phyloP scores from a whole-genome alignment of 352 stramenopile species.

The Globisporangium canariense region DNA sequence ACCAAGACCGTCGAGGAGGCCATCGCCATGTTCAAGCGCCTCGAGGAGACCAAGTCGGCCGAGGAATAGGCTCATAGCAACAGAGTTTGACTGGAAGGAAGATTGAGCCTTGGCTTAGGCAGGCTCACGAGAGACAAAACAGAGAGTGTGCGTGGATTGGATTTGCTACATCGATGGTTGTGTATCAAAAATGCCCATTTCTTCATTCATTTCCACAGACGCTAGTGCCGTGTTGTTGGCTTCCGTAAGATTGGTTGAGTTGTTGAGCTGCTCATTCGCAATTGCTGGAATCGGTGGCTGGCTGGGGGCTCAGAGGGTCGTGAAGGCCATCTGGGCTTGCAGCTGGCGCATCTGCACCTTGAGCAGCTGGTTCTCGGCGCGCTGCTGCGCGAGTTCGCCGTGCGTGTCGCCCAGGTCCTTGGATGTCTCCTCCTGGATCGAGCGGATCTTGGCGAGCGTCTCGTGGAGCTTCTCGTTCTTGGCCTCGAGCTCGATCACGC shows the following conservation, averaged over 20 bases:
- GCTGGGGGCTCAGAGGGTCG: constrained; percentile 33
- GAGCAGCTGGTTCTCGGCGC: constrained; percentile 57
- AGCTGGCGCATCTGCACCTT: constrained; percentile 64
- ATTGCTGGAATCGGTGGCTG: not conserved
- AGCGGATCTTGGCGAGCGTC: constrained; percentile 61
- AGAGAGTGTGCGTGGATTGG: not conserved
- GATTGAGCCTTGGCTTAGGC: no score
- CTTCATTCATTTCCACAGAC: not conserved
- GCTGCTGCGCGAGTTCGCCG: constrained; percentile 36
- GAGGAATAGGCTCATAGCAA: constrained; percentile 28
- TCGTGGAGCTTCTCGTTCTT: constrained; percentile 80
- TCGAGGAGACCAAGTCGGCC: constrained; percentile 64
- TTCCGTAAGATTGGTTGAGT: no score
- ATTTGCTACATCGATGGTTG: not conserved
- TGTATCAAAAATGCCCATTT: constrained; percentile 7
- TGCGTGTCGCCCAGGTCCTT: constrained; percentile 53
- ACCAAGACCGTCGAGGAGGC: constrained; percentile 46
- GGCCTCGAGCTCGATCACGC: constrained; percentile 66
- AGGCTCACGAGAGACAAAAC: not conserved
- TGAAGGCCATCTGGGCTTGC: constrained; percentile 51
- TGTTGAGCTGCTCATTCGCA: no score
- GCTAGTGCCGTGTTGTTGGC: no score
- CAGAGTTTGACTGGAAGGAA: no score
- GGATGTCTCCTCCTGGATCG: constrained; percentile 52
- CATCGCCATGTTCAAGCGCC: constrained; percentile 87